Percentiles rank a stretch among this genome's conserved stretches.
phyloP scores from a whole-genome alignment of 2,329 filamentous ascomycete genomes.

The Pseudogymnoascus destructans region DNA sequence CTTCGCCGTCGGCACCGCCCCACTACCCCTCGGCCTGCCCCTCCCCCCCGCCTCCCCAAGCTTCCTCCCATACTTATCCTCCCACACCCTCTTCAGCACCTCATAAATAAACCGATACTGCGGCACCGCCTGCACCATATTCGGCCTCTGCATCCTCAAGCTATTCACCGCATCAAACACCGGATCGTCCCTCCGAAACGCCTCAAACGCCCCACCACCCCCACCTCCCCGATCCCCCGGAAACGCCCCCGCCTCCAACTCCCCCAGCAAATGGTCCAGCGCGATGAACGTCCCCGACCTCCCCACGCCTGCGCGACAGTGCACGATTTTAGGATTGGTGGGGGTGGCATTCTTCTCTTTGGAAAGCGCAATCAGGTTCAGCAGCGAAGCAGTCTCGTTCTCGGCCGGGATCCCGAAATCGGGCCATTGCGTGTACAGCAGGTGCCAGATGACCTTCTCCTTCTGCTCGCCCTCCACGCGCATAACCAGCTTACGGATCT shows the following conservation, averaged over 20 bases:
- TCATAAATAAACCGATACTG: constrained; percentile 87
- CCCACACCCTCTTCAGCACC: constrained; percentile 63
- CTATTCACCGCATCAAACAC: constrained; percentile 68
- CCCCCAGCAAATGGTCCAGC: constrained; percentile 77
- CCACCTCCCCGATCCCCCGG: constrained; percentile 23
- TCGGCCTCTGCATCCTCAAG: constrained; percentile 75
- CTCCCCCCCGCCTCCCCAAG: not conserved
- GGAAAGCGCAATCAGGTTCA: constrained; percentile 57
- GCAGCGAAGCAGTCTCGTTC: constrained; percentile 52
- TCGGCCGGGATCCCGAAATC: constrained; percentile 73
- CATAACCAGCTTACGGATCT: constrained; percentile 61
- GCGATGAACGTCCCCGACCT: constrained; percentile 92
- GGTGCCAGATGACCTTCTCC: constrained; percentile 63
- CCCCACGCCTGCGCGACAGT: constrained; percentile 86
- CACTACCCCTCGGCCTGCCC: not conserved
- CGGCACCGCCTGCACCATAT: constrained; percentile 84
- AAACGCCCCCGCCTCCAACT: constrained; percentile 64
- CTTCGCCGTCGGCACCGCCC: not conserved
- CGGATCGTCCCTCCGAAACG: constrained; percentile 39
- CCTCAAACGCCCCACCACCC: constrained; percentile 18
- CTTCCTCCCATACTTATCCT: constrained; percentile 40
- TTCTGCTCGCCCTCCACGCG: constrained; percentile 31
- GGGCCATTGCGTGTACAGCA: constrained; percentile 78
- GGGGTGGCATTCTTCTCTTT: constrained; percentile 40
- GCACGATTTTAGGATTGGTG: constrained; percentile 64